Evolutionary conservation across 164 flowering plant genomes (phyloP), one percentile per base, ranked within the genome.

Genomic region (Buxus sempervirens): DNA sequence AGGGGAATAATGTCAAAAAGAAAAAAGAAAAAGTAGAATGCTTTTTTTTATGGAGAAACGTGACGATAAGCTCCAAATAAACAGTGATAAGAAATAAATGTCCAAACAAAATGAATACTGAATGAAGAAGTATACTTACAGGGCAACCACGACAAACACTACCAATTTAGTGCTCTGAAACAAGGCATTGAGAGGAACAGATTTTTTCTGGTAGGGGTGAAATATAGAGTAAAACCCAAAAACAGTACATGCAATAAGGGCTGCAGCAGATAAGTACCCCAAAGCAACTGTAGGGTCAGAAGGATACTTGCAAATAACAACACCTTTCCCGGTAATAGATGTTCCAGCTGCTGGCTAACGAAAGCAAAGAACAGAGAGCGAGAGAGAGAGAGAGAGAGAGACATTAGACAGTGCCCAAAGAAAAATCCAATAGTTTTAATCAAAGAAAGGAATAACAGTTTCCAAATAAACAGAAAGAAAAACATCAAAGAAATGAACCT

Each of bases 141-240:
- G 7, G 20, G 98, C 84, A 76, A 91, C 75, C 49, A 64, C 71
- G 78, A 87, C 80, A 84, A 90, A 94, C 16, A 82, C 80, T 19
- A 56, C 4, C 75, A 94, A 83, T 62, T 76, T 64, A 9, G 80
- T 82, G 83, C 74, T 90, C n/a, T 66, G 71, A 77, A 91, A 91
- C 60, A 94, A 70, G 42, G 79, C 88, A 1, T 75, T 70, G 45
- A 64, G 78, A 8, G 98, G 96, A 72, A 94, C 75, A 23, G 88
- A 71, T 70, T 78, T 82, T 25, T 91, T 91, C 54, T 85, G 79
- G 81, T 91, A 94, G 12, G 95, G 83, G 75, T 85, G 82, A 72
- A 84, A 88, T 12, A 91, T 58, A 20, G 89, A 82, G 20, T 71
- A 14, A 23, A 72, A 73, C 7, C 94, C 94, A 62, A 76, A 69